Evolutionary conservation across 2,329 filamentous ascomycete species (phyloP).

Genomic region (Sclerotinia nivalis): DNA sequence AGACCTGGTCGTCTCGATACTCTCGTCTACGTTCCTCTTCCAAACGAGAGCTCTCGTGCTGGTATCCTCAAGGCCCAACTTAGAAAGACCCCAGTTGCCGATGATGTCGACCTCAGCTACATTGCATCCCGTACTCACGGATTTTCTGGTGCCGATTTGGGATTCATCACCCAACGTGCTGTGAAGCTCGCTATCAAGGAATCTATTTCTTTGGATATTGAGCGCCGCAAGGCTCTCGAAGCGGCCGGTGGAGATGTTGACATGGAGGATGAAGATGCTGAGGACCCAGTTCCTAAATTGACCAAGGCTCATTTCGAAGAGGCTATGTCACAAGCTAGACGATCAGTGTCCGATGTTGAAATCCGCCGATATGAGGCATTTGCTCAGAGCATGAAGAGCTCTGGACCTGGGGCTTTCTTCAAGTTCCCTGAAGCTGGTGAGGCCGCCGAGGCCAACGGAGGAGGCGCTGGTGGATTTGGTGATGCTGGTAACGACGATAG

Average conservation of each 20-base stretch:
- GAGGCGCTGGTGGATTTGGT: conserved; percentile 67
- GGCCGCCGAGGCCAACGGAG: conserved; percentile 51
- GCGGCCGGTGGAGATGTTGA: conserved; percentile 77
- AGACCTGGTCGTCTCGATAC: conserved; percentile 98
- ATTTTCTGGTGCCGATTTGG: conserved; percentile 99
- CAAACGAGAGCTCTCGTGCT: conserved; percentile 85
- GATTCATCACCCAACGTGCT: conserved; percentile 97
- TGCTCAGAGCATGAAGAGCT: conserved; percentile 98
- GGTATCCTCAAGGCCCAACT: conserved; percentile 94
- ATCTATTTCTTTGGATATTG: conserved; percentile 84
- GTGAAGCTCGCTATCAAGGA: conserved; percentile 99
- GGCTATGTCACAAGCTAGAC: conserved; percentile 92
- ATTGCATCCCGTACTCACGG: conserved; percentile 97
- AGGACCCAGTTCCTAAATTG: conserved; percentile 93
- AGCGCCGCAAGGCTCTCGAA: conserved; percentile 85
- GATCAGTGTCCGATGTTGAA: conserved; percentile 94
- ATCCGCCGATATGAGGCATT: conserved; percentile 98
- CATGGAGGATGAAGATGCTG: conserved; percentile 78
- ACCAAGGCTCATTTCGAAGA: conserved; percentile 98
- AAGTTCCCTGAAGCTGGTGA: conserved; percentile 77
- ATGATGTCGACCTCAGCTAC: conserved; percentile 83
- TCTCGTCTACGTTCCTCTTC: conserved; percentile 95
- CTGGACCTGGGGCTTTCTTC: conserved; percentile 94
- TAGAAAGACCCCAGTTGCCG: conserved; percentile 91
- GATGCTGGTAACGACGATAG: conserved; percentile 92